Percentiles rank a stretch among this genome's conserved stretches.
phyloP scores from a whole-genome alignment of 345 rosid species.

The Eucalyptus camaldulensis region DNA sequence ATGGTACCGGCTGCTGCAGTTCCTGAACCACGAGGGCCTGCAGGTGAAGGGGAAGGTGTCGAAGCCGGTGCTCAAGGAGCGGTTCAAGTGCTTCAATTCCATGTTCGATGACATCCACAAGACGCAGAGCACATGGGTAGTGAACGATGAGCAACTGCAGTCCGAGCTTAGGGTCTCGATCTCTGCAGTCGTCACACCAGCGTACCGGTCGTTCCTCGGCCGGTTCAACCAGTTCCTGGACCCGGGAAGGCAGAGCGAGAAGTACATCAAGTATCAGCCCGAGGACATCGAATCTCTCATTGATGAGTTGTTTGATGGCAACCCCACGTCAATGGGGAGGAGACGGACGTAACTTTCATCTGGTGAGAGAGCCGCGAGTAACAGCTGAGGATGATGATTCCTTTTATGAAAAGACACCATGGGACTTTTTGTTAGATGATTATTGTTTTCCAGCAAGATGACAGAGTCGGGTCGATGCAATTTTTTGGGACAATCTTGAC shows the following conservation, averaged over 20 bases:
- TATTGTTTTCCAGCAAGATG: not conserved
- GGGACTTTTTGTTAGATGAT: not conserved
- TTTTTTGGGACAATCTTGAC: not conserved
- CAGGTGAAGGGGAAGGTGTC: slow-evolving; percentile 48
- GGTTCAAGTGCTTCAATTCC: slow-evolving; percentile 63
- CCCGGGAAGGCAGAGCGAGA: slow-evolving; percentile 54
- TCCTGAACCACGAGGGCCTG: slow-evolving; percentile 59
- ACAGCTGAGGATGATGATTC: not conserved
- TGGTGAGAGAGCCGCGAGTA: not conserved
- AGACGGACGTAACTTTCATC: slow-evolving; percentile 4
- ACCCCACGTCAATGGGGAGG: slow-evolving; percentile 35
- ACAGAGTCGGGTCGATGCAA: not conserved
- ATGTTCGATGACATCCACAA: slow-evolving; percentile 81
- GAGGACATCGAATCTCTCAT: slow-evolving; percentile 64
- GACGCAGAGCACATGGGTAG: slow-evolving; percentile 86
- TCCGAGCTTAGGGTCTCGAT: slow-evolving; percentile 85
- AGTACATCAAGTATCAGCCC: slow-evolving; percentile 76
- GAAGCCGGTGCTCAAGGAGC: slow-evolving; percentile 62
- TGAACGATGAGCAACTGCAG: slow-evolving; percentile 75
- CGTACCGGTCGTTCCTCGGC: slow-evolving; percentile 67
- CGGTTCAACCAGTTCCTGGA: slow-evolving; percentile 62
- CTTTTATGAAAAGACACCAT: not conserved
- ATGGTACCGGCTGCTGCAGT: slow-evolving; percentile 57
- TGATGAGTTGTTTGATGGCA: slow-evolving; percentile 83
- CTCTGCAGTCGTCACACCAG: slow-evolving; percentile 71